A percentile compares a stretch with the other conserved stretches of the same genome.
These are phyloP conservation scores for Misopates orontium DNA, from an alignment of 257 asterid species.

Conservation along the genomic window DNA sequence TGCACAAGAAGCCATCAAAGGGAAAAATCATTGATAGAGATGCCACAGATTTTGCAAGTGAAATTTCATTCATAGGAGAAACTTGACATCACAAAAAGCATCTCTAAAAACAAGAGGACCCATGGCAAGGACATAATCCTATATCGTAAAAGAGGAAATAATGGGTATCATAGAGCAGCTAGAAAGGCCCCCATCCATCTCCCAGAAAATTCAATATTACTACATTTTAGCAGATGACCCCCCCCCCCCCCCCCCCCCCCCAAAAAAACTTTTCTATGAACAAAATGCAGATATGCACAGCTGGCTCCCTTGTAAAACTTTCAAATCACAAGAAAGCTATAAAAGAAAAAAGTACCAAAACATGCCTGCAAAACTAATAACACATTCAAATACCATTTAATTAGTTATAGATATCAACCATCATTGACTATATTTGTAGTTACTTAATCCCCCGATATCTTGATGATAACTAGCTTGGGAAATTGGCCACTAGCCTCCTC, in stretches of 20 bases:
- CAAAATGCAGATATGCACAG: not conserved
- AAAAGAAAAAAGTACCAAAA: not conserved
- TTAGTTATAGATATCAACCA: not conserved
- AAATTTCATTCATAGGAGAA: not conserved
- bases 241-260: too few relatives aligned
- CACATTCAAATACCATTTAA: not conserved
- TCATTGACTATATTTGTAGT: slow-evolving; percentile 1
- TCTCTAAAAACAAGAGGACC: slow-evolving; percentile 4
- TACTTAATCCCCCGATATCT: not conserved
- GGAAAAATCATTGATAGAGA: not conserved
- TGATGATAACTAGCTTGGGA: not conserved
- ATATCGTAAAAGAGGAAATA: not conserved
- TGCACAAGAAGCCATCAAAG: not conserved
- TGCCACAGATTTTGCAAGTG: not conserved
- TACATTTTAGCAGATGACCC: too few relatives aligned
- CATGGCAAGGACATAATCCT: not conserved
- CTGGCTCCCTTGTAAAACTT: not conserved
- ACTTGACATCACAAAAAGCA: slow-evolving; percentile 4
- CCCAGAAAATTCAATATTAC: not conserved
- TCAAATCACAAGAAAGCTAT: not conserved
- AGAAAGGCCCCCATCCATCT: not conserved
- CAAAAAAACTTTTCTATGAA: too few relatives aligned
- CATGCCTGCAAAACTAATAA: slow-evolving; percentile 8
- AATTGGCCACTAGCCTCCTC: too few relatives aligned
- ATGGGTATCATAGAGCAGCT: not conserved